Percentiles rank a stretch among this genome's conserved stretches.
phyloP scores from a whole-genome alignment of 139 green algal species.

The Picochlorum sp. region DNA sequence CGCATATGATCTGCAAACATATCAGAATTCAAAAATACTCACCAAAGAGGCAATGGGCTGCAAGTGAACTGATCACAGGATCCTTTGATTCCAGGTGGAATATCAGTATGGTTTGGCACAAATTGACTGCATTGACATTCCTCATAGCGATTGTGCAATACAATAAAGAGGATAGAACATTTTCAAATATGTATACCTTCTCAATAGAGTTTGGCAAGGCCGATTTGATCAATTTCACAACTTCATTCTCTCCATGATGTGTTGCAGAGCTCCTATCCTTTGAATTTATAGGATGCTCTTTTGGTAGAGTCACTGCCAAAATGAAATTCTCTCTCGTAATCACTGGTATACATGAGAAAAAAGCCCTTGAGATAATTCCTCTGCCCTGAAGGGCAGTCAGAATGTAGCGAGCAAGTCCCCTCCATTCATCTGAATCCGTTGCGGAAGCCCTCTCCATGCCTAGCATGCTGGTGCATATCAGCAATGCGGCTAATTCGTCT shows the following conservation, averaged over 20 bases:
- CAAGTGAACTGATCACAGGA: conserved; percentile 9
- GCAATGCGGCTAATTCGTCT: not conserved
- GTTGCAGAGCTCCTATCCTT: conserved; percentile 3
- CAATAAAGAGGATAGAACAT: conserved; percentile 20
- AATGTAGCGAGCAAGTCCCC: not conserved
- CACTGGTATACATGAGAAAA: not conserved
- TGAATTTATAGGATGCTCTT: conserved; percentile 26
- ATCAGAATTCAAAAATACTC: not conserved
- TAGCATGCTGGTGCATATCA: not conserved
- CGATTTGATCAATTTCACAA: conserved; percentile 17
- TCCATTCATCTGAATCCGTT: not conserved
- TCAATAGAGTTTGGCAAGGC: not conserved
- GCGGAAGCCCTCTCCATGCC: not conserved
- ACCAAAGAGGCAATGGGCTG: conserved; percentile 31
- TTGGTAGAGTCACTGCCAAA: not conserved
- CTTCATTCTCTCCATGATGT: conserved; percentile 13
- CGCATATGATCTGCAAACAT: not conserved
- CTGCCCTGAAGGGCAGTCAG: not conserved
- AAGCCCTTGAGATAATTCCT: not conserved
- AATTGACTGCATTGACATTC: conserved; percentile 11
- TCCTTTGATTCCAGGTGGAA: conserved; percentile 21
- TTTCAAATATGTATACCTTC: conserved; percentile 4
- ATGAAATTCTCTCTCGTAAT: not conserved
- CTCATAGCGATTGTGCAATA: conserved; percentile 7
- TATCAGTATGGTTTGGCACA: conserved; percentile 32